Evolutionary conservation across 2,329 filamentous ascomycete species (phyloP).

Genomic region (Calycina herbarum): DNA sequence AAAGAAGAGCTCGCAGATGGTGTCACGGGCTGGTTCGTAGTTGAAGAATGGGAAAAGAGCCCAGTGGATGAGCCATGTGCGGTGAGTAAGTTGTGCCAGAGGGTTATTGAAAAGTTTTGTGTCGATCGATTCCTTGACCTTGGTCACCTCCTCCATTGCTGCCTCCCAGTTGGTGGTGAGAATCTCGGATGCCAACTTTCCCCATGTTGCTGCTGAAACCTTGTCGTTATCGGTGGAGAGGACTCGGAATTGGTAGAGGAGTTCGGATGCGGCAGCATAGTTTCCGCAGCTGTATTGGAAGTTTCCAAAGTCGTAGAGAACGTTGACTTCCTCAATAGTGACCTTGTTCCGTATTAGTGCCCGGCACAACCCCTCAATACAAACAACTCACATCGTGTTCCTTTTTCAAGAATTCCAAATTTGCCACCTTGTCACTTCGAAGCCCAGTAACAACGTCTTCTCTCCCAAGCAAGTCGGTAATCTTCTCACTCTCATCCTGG

Average conservation of each 20-base stretch:
- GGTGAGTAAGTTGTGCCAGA: constrained; percentile 90
- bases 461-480: constrained; percentile 81
- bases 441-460: constrained; percentile 89
- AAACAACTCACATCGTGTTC: constrained; percentile 73
- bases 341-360: constrained; percentile 51
- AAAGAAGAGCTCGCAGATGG: constrained; percentile 94
- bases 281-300: constrained; percentile 98
- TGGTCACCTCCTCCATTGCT: constrained; percentile 85
- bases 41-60: constrained; percentile 99
- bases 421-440: constrained; percentile 95
- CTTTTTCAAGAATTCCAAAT: constrained; percentile 97
- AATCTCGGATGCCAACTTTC: constrained; percentile 95
- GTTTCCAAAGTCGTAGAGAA: constrained; percentile 91
- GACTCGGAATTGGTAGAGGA: constrained; percentile 97
- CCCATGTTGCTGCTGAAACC: constrained; percentile 93
- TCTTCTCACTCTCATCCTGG: constrained; percentile 85
- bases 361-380: constrained; percentile 1
- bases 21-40: constrained; percentile 86
- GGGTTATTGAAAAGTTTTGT: constrained; percentile 95
- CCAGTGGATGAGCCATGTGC: constrained; percentile 98
- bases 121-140: constrained; percentile 90
- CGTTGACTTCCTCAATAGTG: constrained; percentile 92
- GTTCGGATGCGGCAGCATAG: constrained; percentile 85
- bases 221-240: constrained; percentile 98
- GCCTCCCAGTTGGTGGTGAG: constrained; percentile 93